Percentiles rank a stretch among this genome's conserved stretches.
These are phyloP conservation scores for Dipteronia sinensis DNA, from an alignment of 345 rosid species.

Conservation along the genomic window DNA sequence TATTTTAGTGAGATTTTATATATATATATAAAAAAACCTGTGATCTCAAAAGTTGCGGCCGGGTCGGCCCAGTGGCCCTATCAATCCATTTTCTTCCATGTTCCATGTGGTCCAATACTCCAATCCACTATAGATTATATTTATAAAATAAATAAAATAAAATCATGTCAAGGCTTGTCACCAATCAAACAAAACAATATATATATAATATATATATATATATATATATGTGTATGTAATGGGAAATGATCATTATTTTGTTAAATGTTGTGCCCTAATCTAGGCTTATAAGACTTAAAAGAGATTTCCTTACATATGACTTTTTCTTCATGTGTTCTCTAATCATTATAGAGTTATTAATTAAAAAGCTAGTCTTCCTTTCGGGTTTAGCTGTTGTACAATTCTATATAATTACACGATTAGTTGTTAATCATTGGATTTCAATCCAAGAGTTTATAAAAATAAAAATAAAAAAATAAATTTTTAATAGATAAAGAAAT, in stretches of 20 bases:
- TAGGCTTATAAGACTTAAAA: neutral
- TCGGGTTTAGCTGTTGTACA: too few relatives aligned
- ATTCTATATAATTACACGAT: too few relatives aligned
- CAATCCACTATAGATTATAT: neutral
- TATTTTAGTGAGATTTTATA: too few relatives aligned
- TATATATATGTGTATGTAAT: neutral
- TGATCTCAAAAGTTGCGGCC: conserved; percentile 19
- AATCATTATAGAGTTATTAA: neutral
- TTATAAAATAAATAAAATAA: too few relatives aligned
- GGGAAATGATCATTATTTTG: neutral
- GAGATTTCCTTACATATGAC: neutral
- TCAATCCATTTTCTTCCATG: neutral
- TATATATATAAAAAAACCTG: conserved; percentile 7
- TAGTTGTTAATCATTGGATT: too few relatives aligned
- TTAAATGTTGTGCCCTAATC: neutral
- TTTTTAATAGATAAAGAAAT: too few relatives aligned
- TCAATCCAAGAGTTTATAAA: too few relatives aligned
- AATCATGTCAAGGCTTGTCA: conserved; percentile 2
- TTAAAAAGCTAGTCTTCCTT: neutral
- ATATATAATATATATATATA: neutral
- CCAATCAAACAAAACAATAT: conserved; percentile 3
- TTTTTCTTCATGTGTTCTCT: neutral
- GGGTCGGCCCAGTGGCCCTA: neutral
- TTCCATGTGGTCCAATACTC: conserved; percentile 21
- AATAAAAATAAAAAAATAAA: too few relatives aligned